These are phyloP conservation scores for Lepidium campestre DNA, from an alignment of 441 rosid genomes.

Conservation along the genomic window DNA sequence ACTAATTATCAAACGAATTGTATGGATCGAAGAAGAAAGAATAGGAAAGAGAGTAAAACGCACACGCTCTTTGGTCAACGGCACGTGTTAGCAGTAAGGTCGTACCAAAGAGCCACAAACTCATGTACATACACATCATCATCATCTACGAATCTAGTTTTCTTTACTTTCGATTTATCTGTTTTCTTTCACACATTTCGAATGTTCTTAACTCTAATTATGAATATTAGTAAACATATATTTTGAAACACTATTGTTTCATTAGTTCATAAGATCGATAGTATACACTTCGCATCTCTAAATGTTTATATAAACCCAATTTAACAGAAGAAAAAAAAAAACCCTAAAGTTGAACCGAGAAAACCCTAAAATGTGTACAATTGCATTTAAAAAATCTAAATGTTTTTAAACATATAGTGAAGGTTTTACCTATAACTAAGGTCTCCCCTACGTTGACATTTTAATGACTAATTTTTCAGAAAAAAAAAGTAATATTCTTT, in stretches of 20 bases:
- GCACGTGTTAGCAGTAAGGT: background rate
- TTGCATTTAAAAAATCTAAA: background rate
- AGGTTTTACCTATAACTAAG: background rate
- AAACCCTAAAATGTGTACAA: background rate
- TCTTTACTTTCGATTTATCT: background rate
- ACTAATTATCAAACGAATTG: too few relatives aligned
- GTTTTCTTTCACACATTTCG: background rate
- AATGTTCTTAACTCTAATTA: too few relatives aligned
- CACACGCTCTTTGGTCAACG: background rate
- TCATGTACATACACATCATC: slow-evolving; percentile 11
- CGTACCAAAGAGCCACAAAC: background rate
- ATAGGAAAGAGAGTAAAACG: background rate
- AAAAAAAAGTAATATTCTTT: background rate
- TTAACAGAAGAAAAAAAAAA: background rate
- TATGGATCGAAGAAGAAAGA: background rate
- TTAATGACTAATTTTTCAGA: background rate
- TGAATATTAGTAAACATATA: too few relatives aligned
- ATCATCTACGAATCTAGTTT: background rate
- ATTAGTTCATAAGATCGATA: too few relatives aligned
- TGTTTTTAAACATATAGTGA: background rate
- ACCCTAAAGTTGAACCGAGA: background rate
- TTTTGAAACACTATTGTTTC: too few relatives aligned
- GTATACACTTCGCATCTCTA: too few relatives aligned
- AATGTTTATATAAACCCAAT: background rate
- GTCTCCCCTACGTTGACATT: slow-evolving; percentile 15